Evolutionary conservation across 2,329 filamentous ascomycete species (phyloP).

Genomic region (Xylariaceae sp.): DNA sequence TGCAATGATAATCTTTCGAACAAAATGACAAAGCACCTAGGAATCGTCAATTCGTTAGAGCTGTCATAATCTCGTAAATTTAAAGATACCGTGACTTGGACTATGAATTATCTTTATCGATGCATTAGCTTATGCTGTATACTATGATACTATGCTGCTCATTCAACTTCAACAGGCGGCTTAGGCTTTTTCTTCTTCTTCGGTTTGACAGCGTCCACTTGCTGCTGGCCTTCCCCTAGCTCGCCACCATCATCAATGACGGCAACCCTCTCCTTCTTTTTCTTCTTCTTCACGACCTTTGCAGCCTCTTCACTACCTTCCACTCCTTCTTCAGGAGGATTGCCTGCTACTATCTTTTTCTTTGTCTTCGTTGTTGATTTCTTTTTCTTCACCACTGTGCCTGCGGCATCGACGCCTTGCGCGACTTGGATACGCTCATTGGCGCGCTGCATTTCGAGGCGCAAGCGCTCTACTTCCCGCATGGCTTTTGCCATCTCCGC

Average conservation of each 20-base stretch:
- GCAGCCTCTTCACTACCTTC: constrained; percentile 7
- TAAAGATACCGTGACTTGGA: too few species aligned
- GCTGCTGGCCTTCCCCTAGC: constrained; percentile 4
- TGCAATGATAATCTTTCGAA: too few species aligned
- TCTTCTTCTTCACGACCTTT: constrained; percentile 20
- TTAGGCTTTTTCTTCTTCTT: constrained; percentile 49
- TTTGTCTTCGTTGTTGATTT: constrained; percentile 57
- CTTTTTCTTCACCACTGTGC: constrained; percentile 63
- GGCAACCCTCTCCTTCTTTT: constrained; percentile 48
- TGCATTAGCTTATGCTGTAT: too few species aligned
- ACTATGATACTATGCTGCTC: too few species aligned
- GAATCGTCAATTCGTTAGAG: too few species aligned
- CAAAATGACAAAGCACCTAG: too few species aligned
- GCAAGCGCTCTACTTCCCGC: constrained; percentile 79
- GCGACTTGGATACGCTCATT: constrained; percentile 71
- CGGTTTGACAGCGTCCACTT: constrained; percentile 31
- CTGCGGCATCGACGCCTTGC: constrained; percentile 63
- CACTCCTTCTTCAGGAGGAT: constrained; percentile 2
- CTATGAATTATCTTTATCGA: too few species aligned
- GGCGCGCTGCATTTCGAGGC: constrained; percentile 84
- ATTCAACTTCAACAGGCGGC: constrained; percentile 25
- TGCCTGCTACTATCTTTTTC: constrained; percentile 40
- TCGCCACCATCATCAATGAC: constrained; percentile 24
- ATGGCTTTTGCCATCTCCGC: constrained; percentile 85
- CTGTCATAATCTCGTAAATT: too few species aligned